These are phyloP conservation scores for Ilyonectria robusta DNA, from an alignment of 2,329 filamentous ascomycete species.

Conservation along the genomic window DNA sequence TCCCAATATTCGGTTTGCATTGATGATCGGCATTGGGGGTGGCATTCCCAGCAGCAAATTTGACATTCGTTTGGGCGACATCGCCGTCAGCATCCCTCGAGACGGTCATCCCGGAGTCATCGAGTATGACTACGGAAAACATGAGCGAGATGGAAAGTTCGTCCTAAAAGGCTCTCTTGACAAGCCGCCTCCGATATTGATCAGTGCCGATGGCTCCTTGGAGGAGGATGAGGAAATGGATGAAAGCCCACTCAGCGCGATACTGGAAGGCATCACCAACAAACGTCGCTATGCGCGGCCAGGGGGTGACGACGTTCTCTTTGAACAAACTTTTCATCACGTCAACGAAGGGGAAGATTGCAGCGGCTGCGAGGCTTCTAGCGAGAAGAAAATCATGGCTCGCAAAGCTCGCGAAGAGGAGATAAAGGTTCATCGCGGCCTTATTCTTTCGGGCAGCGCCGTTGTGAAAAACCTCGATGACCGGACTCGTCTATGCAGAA, in stretches of 20 bases:
- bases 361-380: not conserved
- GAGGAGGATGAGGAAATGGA: constrained; percentile 4
- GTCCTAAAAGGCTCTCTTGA: not conserved
- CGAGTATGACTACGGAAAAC: constrained; percentile 8
- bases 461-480: not conserved
- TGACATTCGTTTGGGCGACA: constrained; percentile 5
- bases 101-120: not conserved
- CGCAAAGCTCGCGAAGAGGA: not conserved
- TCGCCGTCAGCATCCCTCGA: constrained; percentile 2
- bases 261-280: not conserved
- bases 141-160: not conserved
- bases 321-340: not conserved
- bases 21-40: constrained; percentile 7
- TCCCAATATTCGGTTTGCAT: not conserved
- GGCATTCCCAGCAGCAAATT: not conserved
- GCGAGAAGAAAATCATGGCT: not conserved
- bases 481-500: not conserved
- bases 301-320: not conserved
- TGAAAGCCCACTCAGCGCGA: not conserved
- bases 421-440: constrained; percentile 3
- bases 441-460: not conserved
- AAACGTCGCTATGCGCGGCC: not conserved
- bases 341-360: not conserved
- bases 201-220: not conserved
- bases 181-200: not conserved